A percentile compares a stretch with the other conserved stretches of the same genome.
These are phyloP conservation scores for Leptomonas pyrrhocoris DNA, from an alignment of 208 protist genomes.

Conservation along the genomic window DNA sequence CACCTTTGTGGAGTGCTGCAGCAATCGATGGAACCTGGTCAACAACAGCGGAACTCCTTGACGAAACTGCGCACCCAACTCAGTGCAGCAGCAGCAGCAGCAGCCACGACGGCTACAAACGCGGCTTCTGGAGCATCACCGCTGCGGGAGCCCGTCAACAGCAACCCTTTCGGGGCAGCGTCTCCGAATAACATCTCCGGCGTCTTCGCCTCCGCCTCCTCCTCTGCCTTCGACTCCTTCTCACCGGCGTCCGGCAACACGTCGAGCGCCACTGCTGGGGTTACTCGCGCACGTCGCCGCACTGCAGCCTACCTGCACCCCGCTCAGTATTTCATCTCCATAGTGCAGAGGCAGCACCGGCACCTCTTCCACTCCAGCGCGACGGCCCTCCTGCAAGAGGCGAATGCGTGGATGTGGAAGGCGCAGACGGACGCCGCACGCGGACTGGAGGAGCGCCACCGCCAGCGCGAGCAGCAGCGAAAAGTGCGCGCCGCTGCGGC, in stretches of 20 bases:
- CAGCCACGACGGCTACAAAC: background rate
- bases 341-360: conserved; percentile 61
- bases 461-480: conserved; percentile 19
- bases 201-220: background rate
- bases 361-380: conserved; percentile 62
- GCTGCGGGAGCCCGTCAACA: background rate
- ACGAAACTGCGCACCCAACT: conserved; percentile 56
- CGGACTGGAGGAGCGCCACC: conserved; percentile 19
- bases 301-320: conserved; percentile 47
- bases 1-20: conserved; percentile 71
- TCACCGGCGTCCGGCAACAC: background rate
- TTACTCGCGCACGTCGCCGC: background rate
- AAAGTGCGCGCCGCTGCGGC: conserved; percentile 13
- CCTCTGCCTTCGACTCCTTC: background rate
- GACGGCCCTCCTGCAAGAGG: conserved; percentile 48
- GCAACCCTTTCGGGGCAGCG: conserved; percentile 6
- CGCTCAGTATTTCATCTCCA: conserved; percentile 72
- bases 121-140: too few relatives aligned
- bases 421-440: conserved; percentile 33
- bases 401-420: conserved; percentile 62
- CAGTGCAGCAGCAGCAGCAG: conserved; percentile 12
- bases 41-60: conserved; percentile 36
- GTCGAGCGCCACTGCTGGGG: background rate
- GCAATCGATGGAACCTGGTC: conserved; percentile 15
- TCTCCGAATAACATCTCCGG: background rate